Conservation (phyloP, 2,329 filamentous ascomycete species). For the Beauveria brongniartii region DNA sequence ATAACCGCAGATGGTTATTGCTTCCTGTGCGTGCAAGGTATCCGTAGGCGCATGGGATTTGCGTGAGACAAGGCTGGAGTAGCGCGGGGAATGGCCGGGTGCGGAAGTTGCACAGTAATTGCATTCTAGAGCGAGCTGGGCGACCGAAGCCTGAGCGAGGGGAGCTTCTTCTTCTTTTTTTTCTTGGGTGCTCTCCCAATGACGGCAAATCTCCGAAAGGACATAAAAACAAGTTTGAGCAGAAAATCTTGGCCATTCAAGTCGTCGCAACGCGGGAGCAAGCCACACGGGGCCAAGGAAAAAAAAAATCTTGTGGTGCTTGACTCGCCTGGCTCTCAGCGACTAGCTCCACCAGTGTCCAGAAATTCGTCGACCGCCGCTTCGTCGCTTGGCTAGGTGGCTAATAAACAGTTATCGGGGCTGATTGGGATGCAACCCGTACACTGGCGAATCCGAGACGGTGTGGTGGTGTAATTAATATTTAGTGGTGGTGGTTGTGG, state of each 20-base stretch:
- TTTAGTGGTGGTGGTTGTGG: background rate
- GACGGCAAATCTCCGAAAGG: background rate
- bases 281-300: background rate
- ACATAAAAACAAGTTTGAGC: too few relatives aligned
- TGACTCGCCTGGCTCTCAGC: background rate
- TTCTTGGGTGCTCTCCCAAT: too few relatives aligned
- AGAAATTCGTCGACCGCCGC: background rate
- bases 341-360: background rate
- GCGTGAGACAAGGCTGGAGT: background rate
- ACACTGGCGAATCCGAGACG: background rate
- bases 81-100: background rate
- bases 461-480: too few relatives aligned
- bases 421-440: background rate
- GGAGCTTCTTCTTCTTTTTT: too few relatives aligned
- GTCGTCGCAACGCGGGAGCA: background rate
- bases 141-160: background rate
- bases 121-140: background rate
- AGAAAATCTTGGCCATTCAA: background rate
- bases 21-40: background rate
- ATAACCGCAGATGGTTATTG: background rate
- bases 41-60: background rate
- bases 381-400: too few relatives aligned
- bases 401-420: too few relatives aligned
- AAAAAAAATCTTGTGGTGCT: background rate
- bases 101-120: background rate